A percentile compares a stretch with the other conserved stretches of the same genome.
Conservation (phyloP, 441 rosid genomes). For the Cnidoscolus chayamansa region DNA sequence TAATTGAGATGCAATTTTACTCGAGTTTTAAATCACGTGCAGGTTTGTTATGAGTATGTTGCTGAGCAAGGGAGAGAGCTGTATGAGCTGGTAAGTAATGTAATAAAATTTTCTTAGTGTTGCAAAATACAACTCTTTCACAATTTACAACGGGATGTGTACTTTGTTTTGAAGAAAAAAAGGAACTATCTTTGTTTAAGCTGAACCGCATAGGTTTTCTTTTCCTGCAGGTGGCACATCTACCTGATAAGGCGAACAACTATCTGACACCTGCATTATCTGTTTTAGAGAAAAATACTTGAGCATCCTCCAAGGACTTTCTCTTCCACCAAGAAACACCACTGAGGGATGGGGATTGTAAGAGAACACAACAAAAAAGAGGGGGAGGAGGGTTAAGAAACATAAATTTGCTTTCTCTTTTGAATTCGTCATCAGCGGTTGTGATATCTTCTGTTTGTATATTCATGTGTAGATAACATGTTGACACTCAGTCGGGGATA, state of each 20-base stretch:
- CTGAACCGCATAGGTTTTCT: background rate
- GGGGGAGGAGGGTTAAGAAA: background rate
- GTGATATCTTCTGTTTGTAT: slow-evolving; percentile 8
- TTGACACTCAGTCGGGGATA: too few species aligned
- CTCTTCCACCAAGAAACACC: background rate
- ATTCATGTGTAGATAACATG: slow-evolving; percentile 14
- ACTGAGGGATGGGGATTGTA: background rate
- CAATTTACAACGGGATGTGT: background rate
- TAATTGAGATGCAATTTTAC: slow-evolving; percentile 5
- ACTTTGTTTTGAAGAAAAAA: background rate
- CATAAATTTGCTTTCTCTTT: background rate
- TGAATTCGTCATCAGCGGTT: background rate
- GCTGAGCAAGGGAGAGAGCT: slow-evolving; percentile 88
- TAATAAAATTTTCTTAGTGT: background rate
- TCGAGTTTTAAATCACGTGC: slow-evolving; percentile 20
- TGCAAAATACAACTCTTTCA: background rate
- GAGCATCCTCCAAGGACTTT: background rate
- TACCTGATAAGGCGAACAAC: slow-evolving; percentile 96
- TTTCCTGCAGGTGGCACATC: slow-evolving; percentile 71
- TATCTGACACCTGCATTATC: slow-evolving; percentile 89
- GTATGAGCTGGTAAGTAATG: slow-evolving; percentile 74
- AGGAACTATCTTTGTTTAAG: slow-evolving; percentile 9
- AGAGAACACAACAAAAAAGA: background rate
- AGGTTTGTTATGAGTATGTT: slow-evolving; percentile 91
- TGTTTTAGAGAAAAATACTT: slow-evolving; percentile 86